Evolutionary conservation across 2,329 filamentous ascomycete species (phyloP).

Genomic region (Neopestalotiopsis sp.): DNA sequence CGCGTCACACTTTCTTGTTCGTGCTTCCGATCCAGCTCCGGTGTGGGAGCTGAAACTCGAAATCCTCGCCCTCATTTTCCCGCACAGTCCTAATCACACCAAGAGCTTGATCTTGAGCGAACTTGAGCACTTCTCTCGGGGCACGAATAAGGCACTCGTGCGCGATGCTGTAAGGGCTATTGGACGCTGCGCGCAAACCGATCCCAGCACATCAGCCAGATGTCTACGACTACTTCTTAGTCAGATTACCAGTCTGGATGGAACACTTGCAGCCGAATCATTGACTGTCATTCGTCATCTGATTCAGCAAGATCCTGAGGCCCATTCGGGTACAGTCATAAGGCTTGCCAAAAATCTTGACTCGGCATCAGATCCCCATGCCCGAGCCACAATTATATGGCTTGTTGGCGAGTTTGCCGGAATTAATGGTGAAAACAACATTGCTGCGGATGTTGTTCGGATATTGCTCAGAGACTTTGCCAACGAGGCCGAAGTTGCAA

Average conservation of each 20-base stretch:
- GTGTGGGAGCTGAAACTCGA: conserved; percentile 95
- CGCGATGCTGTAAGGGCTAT: conserved; percentile 92
- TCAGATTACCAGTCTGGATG: conserved; percentile 88
- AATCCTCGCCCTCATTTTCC: conserved; percentile 88
- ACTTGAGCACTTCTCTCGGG: conserved; percentile 88
- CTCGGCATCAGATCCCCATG: conserved; percentile 83
- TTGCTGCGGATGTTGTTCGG: conserved; percentile 89
- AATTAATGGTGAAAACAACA: conserved; percentile 79
- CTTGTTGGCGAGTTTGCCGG: conserved; percentile 94
- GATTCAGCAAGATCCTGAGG: conserved; percentile 86
- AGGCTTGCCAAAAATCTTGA: conserved; percentile 91
- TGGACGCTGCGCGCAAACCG: conserved; percentile 86
- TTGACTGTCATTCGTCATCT: conserved; percentile 94
- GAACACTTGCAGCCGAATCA: conserved; percentile 87
- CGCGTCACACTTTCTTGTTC: conserved; percentile 87
- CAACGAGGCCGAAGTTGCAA: conserved; percentile 83
- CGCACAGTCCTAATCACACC: conserved; percentile 74
- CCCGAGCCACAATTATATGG: conserved; percentile 95
- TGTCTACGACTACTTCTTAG: conserved; percentile 84
- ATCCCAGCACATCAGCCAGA: conserved; percentile 71
- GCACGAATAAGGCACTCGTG: conserved; percentile 75
- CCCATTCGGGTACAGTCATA: conserved; percentile 85
- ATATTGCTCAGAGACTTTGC: conserved; percentile 87
- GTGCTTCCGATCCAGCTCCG: conserved; percentile 76
- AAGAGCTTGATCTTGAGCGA: conserved; percentile 92